A percentile compares a stretch with the other conserved stretches of the same genome.
Evolutionary conservation across 2,329 filamentous ascomycete species (phyloP).

Genomic region (Grosmannia serpens): DNA sequence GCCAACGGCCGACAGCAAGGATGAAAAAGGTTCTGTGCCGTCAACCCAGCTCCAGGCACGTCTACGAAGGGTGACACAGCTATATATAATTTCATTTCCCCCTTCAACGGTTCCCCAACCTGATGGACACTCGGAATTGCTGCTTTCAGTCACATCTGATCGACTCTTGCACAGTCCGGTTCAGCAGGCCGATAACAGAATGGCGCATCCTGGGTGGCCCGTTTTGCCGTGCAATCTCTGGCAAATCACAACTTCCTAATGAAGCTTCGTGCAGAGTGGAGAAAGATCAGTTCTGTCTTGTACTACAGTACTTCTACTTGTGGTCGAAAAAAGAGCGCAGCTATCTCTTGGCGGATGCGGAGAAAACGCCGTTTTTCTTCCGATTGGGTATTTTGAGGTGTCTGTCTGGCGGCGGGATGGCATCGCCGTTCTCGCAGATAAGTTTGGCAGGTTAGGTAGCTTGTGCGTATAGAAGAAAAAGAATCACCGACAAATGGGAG

Average conservation of each 20-base stretch:
- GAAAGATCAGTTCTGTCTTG: neutral
- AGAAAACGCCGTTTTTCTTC: neutral
- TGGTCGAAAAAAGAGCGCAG: too few relatives aligned
- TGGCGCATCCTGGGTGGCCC: neutral
- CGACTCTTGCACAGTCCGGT: too few relatives aligned
- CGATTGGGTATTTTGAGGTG: too few relatives aligned
- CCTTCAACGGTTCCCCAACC: neutral
- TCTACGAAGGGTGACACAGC: neutral
- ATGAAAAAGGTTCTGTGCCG: too few relatives aligned
- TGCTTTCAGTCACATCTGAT: neutral
- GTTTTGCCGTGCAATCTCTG: neutral
- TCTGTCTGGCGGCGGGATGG: too few relatives aligned
- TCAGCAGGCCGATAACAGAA: neutral
- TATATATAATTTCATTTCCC: neutral
- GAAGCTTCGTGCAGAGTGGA: neutral
- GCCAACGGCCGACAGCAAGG: neutral
- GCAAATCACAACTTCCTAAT: neutral
- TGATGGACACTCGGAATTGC: neutral
- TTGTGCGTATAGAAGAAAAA: too few relatives aligned
- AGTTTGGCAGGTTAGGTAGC: too few relatives aligned
- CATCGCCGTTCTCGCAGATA: too few relatives aligned
- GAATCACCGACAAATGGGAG: too few relatives aligned
- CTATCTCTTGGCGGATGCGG: too few relatives aligned
- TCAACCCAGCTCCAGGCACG: neutral
- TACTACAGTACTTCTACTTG: too few relatives aligned